A percentile compares a stretch with the other conserved stretches of the same genome.
Evolutionary conservation across 805 yeast species (phyloP).

Genomic region (Nakazawaea sp.): DNA sequence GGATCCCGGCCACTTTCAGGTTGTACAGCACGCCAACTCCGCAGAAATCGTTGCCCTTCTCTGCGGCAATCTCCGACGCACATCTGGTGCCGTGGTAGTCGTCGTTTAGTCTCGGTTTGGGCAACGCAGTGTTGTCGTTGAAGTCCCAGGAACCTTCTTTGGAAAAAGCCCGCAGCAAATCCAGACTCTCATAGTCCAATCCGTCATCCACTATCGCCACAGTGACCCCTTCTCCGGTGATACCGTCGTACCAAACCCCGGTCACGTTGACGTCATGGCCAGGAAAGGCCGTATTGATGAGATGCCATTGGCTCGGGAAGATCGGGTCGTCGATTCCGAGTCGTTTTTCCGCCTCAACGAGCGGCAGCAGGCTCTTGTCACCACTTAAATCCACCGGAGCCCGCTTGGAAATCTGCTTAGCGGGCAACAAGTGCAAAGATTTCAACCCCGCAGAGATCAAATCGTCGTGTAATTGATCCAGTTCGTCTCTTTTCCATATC

Average conservation of each 20-base stretch:
- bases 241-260: slow-evolving; percentile 76
- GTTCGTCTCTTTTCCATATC: no score
- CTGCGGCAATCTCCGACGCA: slow-evolving; percentile 95
- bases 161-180: slow-evolving; percentile 62
- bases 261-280: slow-evolving; percentile 85
- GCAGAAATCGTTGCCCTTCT: slow-evolving; percentile 71
- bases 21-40: slow-evolving; percentile 97
- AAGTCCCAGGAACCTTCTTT: slow-evolving; percentile 89
- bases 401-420: slow-evolving; percentile 47
- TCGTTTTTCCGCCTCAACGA: slow-evolving; percentile 39
- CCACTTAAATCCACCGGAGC: slow-evolving; percentile 39
- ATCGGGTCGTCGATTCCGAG: slow-evolving; percentile 75
- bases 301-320: slow-evolving; percentile 87
- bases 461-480: no score
- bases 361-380: slow-evolving; percentile 46
- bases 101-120: slow-evolving; percentile 72
- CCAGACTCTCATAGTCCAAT: slow-evolving; percentile 72
- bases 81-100: slow-evolving; percentile 97
- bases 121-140: slow-evolving; percentile 67
- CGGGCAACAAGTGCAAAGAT: slow-evolving; percentile 44
- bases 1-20: slow-evolving; percentile 81
- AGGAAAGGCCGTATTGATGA: slow-evolving; percentile 64
- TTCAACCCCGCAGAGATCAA: slow-evolving; percentile 19
- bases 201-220: slow-evolving; percentile 96
- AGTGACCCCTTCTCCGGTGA: slow-evolving; percentile 76